A percentile compares a stretch with the other conserved stretches of the same genome.
Evolutionary conservation across 2,329 filamentous ascomycete genomes (phyloP).

Genomic region (Botrytis deweyae): DNA sequence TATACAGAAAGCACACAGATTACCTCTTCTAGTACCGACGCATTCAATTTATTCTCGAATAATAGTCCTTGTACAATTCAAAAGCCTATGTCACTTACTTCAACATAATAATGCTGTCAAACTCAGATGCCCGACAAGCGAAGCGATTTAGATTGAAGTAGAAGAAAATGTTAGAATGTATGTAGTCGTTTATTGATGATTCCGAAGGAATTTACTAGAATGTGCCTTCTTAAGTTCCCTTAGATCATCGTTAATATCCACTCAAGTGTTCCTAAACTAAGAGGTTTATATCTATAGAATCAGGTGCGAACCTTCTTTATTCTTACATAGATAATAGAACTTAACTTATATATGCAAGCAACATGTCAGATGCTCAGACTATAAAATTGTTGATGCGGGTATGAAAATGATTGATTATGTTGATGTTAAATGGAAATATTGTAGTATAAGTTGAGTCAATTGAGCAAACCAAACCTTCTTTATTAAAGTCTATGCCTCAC

Average conservation of each 20-base stretch:
- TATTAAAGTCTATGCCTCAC: not conserved
- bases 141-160: constrained; percentile 98
- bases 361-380: not conserved
- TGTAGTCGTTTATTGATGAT: constrained; percentile 77
- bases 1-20: not conserved
- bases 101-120: constrained; percentile 47
- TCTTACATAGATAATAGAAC: not conserved
- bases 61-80: too few species aligned
- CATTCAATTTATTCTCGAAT: too few species aligned
- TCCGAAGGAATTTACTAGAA: too few species aligned
- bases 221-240: too few species aligned
- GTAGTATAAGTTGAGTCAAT: not conserved
- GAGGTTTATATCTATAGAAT: not conserved
- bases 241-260: not conserved
- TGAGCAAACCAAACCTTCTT: not conserved
- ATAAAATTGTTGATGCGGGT: rapidly evolving
- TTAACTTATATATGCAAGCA: not conserved
- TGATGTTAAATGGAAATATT: not conserved
- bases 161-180: constrained; percentile 92
- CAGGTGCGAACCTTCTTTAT: too few species aligned
- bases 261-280: rapidly evolving
- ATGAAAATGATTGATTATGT: not conserved
- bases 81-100: not conserved
- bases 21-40: too few species aligned
- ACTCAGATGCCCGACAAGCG: constrained; percentile 95